Percentiles rank a stretch among this genome's conserved stretches.
These are phyloP conservation scores for Kodamaea hsintzibuensis DNA, from an alignment of 805 yeast genomes.

Conservation along the genomic window DNA sequence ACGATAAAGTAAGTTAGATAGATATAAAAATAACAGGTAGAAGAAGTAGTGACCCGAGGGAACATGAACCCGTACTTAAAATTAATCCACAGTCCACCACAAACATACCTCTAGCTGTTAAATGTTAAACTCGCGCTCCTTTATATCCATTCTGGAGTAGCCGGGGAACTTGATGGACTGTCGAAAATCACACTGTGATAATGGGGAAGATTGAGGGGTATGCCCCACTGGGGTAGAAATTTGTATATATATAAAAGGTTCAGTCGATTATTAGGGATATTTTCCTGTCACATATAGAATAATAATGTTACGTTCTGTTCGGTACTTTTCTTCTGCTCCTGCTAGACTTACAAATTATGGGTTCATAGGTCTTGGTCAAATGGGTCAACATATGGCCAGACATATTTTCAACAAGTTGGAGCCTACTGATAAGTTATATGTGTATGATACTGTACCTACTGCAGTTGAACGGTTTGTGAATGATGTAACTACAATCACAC, in stretches of 20 bases:
- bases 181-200: not conserved
- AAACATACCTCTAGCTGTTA: not conserved
- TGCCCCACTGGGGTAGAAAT: not conserved
- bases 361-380: slow-evolving; percentile 57
- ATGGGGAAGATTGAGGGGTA: slow-evolving; percentile 1
- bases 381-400: slow-evolving; percentile 58
- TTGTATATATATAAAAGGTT: not conserved
- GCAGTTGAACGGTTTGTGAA: slow-evolving; percentile 27
- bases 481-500: slow-evolving; percentile 23
- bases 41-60: not conserved
- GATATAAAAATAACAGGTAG: no score
- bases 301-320: slow-evolving; percentile 9
- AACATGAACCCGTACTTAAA: not conserved
- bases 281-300: not conserved
- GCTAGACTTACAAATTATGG: slow-evolving; percentile 36
- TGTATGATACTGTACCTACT: slow-evolving; percentile 41
- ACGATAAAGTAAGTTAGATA: no score
- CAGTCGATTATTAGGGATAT: not conserved
- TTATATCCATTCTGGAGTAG: slow-evolving; percentile 6
- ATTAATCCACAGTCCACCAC: not conserved
- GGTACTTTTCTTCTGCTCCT: slow-evolving; percentile 7
- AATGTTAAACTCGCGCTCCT: not conserved
- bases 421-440: slow-evolving; percentile 40
- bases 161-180: not conserved
- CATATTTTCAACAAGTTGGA: slow-evolving; percentile 44